phyloP scores from a whole-genome alignment of 2,329 filamentous ascomycete species.

The Fusarium sp. region DNA sequence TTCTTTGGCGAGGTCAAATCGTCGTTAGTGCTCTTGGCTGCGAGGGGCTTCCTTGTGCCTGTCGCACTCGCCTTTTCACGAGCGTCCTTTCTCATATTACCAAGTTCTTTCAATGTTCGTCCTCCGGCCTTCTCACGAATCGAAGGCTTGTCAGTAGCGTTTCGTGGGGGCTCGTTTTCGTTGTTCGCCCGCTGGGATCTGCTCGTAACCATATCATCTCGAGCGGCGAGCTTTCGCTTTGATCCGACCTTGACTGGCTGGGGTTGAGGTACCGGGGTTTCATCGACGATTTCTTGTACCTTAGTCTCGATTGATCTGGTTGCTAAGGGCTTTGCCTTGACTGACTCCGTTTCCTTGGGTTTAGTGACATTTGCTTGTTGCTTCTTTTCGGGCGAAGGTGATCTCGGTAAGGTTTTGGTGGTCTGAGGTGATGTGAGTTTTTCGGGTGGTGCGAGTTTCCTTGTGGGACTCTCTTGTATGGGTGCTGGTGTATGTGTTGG shows the following conservation, averaged over 20 bases:
- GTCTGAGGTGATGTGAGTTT: slow-evolving; percentile 47
- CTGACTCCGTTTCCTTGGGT: neutral
- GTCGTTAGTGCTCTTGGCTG: slow-evolving; percentile 70
- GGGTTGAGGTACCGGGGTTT: slow-evolving; percentile 30
- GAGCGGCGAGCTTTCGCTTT: slow-evolving; percentile 68
- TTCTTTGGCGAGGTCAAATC: slow-evolving; percentile 71
- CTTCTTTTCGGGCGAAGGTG: slow-evolving; percentile 48
- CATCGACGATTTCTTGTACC: neutral
- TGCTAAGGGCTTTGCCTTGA: neutral
- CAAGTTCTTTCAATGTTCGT: slow-evolving; percentile 61
- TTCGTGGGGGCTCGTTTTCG: slow-evolving; percentile 46
- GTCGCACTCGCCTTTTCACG: slow-evolving; percentile 49
- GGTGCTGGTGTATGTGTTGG: slow-evolving; percentile 21
- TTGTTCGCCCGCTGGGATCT: slow-evolving; percentile 43
- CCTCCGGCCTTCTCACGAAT: slow-evolving; percentile 52
- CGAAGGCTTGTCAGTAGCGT: slow-evolving; percentile 43
- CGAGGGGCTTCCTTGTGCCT: slow-evolving; percentile 60
- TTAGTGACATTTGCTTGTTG: slow-evolving; percentile 10
- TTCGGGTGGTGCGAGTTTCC: slow-evolving; percentile 48
- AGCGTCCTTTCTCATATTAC: slow-evolving; percentile 56
- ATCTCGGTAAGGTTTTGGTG: slow-evolving; percentile 30
- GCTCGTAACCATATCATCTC: slow-evolving; percentile 63
- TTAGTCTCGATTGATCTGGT: slow-evolving; percentile 18
- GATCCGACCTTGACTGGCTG: slow-evolving; percentile 59
- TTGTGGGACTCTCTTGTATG: slow-evolving; percentile 40